Evolutionary conservation across 108 stramenopile genomes (phyloP).

Genomic region (Cyclotella atomus): DNA sequence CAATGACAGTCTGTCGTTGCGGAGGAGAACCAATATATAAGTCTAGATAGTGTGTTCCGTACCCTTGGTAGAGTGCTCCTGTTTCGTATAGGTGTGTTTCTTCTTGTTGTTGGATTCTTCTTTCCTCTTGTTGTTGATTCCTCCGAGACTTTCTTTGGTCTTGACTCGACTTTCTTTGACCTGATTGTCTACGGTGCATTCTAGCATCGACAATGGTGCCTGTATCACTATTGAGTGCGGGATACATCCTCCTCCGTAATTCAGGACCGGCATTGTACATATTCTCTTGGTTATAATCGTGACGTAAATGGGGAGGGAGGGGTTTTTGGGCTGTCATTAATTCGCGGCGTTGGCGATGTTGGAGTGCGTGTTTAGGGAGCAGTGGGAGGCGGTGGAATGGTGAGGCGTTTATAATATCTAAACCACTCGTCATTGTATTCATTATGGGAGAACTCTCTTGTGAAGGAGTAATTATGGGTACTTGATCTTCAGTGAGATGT

Average conservation of each 20-base stretch:
- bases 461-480: neutral
- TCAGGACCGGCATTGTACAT: conserved; percentile 25
- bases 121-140: neutral
- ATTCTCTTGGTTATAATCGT: conserved; percentile 22
- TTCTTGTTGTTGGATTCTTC: neutral
- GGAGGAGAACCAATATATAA: conserved; percentile 88
- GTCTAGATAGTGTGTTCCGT: conserved; percentile 91
- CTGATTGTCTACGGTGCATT: neutral
- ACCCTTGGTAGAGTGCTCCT: conserved; percentile 66
- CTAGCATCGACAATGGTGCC: neutral
- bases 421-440: too few species aligned
- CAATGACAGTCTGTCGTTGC: conserved; percentile 91
- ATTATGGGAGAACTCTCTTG: neutral
- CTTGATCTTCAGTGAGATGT: neutral
- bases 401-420: too few species aligned
- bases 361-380: conserved; percentile 35
- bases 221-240: neutral
- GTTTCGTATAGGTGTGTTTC: conserved; percentile 17
- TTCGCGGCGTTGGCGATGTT: conserved; percentile 40
- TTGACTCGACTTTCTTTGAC: too few species aligned
- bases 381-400: conserved; percentile 32
- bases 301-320: conserved; percentile 24
- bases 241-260: conserved; percentile 36
- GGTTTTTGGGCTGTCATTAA: conserved; percentile 21
- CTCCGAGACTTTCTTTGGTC: too few species aligned